Evolutionary conservation across 202 grass and related monocot genomes (phyloP), one percentile per base, ranked within the genome.

Genomic region (Zoysia matrella): DNA sequence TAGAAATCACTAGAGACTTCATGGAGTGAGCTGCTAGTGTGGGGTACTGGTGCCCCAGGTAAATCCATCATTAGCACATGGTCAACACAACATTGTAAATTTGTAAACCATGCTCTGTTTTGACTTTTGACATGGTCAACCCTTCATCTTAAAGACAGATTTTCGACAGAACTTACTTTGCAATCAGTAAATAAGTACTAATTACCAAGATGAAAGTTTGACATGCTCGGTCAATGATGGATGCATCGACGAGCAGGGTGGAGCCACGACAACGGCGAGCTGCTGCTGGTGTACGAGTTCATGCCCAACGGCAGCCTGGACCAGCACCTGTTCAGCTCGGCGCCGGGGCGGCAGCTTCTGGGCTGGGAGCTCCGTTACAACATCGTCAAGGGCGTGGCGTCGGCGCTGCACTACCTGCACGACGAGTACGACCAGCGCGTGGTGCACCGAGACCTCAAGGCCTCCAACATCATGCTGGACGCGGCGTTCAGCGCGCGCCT

Each of bases 271-370:
- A 88, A 91, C 3, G 84, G 91, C 7, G 85, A 80, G 82, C 76
- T 97, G 52, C 84, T 93, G 43, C 86, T 97, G 22, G 94, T 97
- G 49, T 97, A 97, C 71, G 94, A 97, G 57, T 93, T 63, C 84
- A 97, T 97, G 94, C 89, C 91, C 0, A 93, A 97, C 67, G 94
- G 94, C 15, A 97, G 91, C 83, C 79, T 97, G 14, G 94, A 97
- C 72, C 88, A 97, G 57, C 89, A 97, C 68, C 74, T 97, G 14
- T 91, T 89, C 79, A 45, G 50, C 69, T 2, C 67, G 2, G 58
- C 60, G 5, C 18, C 85, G 0, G 86, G 48, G 18, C 47, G 60
- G 62, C 55, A 46, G 39, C 77, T 75, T 1, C 89, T 93, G 4
- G 76, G n/a, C 1, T 97, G 94, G 94, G 84, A 84, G 41, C 84